These are phyloP conservation scores for Nemania serpens DNA, from an alignment of 2,329 filamentous ascomycete genomes.

Conservation along the genomic window DNA sequence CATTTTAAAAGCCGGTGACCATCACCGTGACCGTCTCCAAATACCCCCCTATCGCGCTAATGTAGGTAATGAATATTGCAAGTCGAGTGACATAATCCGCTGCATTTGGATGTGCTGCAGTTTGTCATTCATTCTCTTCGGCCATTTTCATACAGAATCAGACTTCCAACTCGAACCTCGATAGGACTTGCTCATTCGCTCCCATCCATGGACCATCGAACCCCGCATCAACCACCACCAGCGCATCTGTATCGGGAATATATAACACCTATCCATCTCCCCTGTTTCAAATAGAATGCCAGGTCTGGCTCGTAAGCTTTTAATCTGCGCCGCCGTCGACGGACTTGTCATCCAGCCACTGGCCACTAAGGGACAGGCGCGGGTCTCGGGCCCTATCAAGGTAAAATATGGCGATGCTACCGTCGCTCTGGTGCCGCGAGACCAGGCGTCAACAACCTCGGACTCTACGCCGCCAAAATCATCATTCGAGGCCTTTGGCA, in stretches of 20 bases:
- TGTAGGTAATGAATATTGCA: neutral
- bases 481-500: slow-evolving; percentile 64
- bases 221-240: neutral
- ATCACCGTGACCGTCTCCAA: too few relatives aligned
- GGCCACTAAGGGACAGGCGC: slow-evolving; percentile 58
- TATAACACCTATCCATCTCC: neutral
- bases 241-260: slow-evolving; percentile 17
- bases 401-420: slow-evolving; percentile 70
- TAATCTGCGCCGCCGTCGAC: slow-evolving; percentile 81
- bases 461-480: slow-evolving; percentile 51
- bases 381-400: slow-evolving; percentile 59
- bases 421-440: slow-evolving; percentile 50
- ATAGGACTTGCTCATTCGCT: neutral
- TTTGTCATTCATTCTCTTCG: neutral
- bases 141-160: too few relatives aligned
- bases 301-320: slow-evolving; percentile 75
- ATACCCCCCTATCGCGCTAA: too few relatives aligned
- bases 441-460: slow-evolving; percentile 44
- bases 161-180: too few relatives aligned
- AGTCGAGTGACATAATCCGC: neutral
- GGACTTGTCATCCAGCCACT: slow-evolving; percentile 81
- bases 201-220: neutral
- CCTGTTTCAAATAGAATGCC: slow-evolving; percentile 56
- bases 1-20: too few relatives aligned
- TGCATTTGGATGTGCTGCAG: neutral